Evolutionary conservation across 2,329 filamentous ascomycete genomes (phyloP), one percentile per base, ranked within the genome.

Genomic region (Arthroderma sp.): DNA sequence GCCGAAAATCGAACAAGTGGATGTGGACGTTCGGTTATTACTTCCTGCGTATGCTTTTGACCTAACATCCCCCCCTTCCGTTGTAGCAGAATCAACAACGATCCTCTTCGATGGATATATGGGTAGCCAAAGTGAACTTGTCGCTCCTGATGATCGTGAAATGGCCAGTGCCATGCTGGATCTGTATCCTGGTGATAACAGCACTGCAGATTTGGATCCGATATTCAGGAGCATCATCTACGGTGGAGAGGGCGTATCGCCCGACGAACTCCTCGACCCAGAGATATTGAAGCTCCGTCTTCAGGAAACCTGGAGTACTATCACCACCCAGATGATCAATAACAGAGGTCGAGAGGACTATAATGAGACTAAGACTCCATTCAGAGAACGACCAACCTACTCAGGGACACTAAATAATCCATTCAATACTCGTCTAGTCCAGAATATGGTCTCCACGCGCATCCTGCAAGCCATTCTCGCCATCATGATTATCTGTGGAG

Each of bases 381-480:
- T n/a, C 30, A 42, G 6, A n/a, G 11, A n/a, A 11, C 8, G 29
- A 32, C 9, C n/a, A 8, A 22, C 11, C 10, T 31, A 31, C 30
- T 15, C 40, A 11, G 28, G 10, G n/a, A 10, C 40, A n/a, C n/a
- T 33, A 33, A 42, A 8, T 15, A 31, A 32, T 5, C n/a, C n/a
- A n/a, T 15, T 42, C 29, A 31, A 4, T 31, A 28, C 9, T 11
- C 40, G 27, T n/a, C 4, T 29, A 29, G 28, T 9, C 27, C 44
- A 47, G 31, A 39, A 42, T 41, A 38, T 8, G 22, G 15, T 36
- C 8, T 47, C 46, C 10, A 48, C 46, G 6, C 33, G 38, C 29
- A 45, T 48, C 10, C 41, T 48, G 10, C 11, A 33, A n/a, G 43
- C 22, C 29, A 9, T 48, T 9, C 43, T 48, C 7, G 46, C 43